Percentiles rank a stretch among this genome's conserved stretches.
Evolutionary conservation across 202 grass and related monocot species (phyloP).

Genomic region (Carex arenaria): DNA sequence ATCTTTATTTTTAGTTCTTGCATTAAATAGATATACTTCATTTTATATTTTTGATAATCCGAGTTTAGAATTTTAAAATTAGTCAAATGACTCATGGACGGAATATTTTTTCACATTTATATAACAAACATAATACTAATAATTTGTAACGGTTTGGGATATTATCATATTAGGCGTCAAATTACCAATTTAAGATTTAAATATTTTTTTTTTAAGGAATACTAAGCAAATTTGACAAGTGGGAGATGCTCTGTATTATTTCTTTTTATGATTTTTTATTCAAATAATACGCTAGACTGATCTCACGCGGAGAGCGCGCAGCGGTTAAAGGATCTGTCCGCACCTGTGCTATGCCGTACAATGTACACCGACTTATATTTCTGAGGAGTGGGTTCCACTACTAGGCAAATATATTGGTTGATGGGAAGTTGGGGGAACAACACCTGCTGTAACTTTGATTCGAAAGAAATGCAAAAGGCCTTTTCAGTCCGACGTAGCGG

Average conservation of each 20-base stretch:
- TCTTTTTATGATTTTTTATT: neutral
- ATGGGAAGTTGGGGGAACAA: neutral
- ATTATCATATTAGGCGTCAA: neutral
- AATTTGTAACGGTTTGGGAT: neutral
- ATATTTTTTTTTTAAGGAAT: neutral
- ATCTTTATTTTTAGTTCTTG: neutral
- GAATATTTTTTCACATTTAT: neutral
- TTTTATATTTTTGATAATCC: neutral
- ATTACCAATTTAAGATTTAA: neutral
- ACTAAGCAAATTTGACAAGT: constrained; percentile 8
- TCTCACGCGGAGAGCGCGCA: neutral
- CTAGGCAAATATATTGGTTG: neutral
- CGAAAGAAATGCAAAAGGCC: neutral
- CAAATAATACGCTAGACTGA: neutral
- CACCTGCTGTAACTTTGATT: neutral
- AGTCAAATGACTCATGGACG: neutral
- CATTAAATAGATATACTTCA: neutral
- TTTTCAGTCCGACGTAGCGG: neutral
- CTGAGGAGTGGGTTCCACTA: neutral
- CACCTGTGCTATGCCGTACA: neutral
- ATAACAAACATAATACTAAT: neutral
- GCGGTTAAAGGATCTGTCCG: neutral
- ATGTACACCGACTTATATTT: neutral
- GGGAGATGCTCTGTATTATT: neutral
- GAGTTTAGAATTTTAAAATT: neutral